A percentile compares a stretch with the other conserved stretches of the same genome.
Conservation (phyloP, 805 yeast species). For the Starmera caribaea region DNA sequence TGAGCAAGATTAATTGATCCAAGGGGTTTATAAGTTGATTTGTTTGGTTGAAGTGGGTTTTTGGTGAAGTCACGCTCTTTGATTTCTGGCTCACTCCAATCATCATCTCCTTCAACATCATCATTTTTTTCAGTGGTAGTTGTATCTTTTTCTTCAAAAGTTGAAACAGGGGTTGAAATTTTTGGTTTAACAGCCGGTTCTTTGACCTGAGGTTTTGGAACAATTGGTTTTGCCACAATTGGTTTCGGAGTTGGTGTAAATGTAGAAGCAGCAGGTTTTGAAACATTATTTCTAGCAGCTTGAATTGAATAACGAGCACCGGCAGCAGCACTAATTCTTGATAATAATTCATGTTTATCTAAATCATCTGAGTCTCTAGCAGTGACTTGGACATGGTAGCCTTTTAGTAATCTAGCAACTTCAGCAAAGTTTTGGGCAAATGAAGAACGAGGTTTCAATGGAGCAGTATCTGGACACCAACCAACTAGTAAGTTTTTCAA, state of each 20-base stretch:
- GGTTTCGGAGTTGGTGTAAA: constrained; percentile 12
- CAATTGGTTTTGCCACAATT: constrained; percentile 20
- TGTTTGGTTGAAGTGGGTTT: constrained; percentile 32
- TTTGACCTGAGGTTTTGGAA: constrained; percentile 7
- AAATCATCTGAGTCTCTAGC: constrained; percentile 93
- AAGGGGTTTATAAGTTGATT: constrained; percentile 48
- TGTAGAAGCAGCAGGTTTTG: constrained; percentile 17
- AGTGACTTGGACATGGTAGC: constrained; percentile 92
- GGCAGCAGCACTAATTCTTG: constrained; percentile 79
- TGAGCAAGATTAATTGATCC: constrained; percentile 47
- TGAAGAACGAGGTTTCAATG: constrained; percentile 63
- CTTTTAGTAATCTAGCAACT: constrained; percentile 57
- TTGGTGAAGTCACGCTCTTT: constrained; percentile 39
- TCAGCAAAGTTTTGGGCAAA: constrained; percentile 73
- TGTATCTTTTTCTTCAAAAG: constrained; percentile 13
- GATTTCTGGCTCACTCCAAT: constrained; percentile 36
- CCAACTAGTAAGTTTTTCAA: constrained; percentile 78
- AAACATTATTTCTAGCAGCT: constrained; percentile 22
- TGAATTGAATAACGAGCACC: constrained; percentile 90
- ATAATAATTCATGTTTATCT: constrained; percentile 64
- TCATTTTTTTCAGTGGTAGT: constrained; percentile 8
- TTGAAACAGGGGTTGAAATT: constrained; percentile 17
- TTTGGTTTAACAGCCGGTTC: constrained; percentile 2
- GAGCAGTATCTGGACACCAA: constrained; percentile 97
- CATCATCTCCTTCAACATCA: constrained; percentile 34